Evolutionary conservation across 345 rosid species (phyloP), one percentile per base, ranked within the genome.

Genomic region (Populus tremula): DNA sequence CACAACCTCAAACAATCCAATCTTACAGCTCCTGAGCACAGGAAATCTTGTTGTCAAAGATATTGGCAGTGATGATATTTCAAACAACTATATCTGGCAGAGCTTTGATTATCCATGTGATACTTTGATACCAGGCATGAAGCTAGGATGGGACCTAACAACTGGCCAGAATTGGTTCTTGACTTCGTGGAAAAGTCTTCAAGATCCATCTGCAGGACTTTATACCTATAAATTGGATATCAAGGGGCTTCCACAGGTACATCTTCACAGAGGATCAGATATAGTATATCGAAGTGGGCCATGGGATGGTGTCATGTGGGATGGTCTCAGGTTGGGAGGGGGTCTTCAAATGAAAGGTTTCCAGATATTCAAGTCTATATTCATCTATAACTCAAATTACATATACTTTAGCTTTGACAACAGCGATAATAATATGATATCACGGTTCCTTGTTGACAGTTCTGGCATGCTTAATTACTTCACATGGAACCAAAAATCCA

Each of bases 281-380:
- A 67, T 77, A 49, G 45, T 36, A 59, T 78, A 21, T 59, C 70
- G 88, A 2, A 78, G 80, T 74, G 88, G 86, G 7, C 83, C 86
- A 4, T 86, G 88, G 88, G 21, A 81, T 53, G 86, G 88, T 1
- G 39, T 53, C 36, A 66, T 72, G 68, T 86, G 83, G 71, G 81
- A 80, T 54, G 80, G 69, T 43, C 8, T 67, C 6, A 39, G 43
- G 43, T 39, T 39, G 43, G 43, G 43, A 5, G 43, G 43, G 43
- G 43, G 43, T 39, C 43, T 8, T 39, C 10, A 39, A 39, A 39
- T 39, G 43, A 39, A 39, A 39, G 43, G 43, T 8, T 39, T 39
- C 74, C 82, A 17, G 68, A 77, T 80, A 5, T 80, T 83, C 14
- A 3, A 43, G 8, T 81, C 81, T 13, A 56, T 25, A 61, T 85